These are phyloP conservation scores for Pyrenochaeta sp. DNA, from an alignment of 2,329 filamentous ascomycete genomes.

Conservation along the genomic window DNA sequence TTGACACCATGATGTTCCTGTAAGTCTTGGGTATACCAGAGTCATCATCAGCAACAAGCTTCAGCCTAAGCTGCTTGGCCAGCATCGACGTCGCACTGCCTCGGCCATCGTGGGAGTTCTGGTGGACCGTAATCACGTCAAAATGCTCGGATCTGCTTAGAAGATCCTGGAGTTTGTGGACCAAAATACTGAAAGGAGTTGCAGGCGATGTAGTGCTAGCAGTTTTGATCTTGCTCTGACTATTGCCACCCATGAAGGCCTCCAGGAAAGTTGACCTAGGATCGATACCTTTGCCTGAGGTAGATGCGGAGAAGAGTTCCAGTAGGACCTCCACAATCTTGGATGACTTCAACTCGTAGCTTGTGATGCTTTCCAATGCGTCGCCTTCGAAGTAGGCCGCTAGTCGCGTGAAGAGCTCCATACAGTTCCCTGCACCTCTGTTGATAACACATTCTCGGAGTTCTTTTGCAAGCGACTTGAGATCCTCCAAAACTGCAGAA, in stretches of 20 bases:
- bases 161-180: slow-evolving; percentile 94
- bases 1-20: slow-evolving; percentile 96
- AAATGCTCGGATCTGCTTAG: slow-evolving; percentile 98
- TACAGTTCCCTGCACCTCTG: slow-evolving; percentile 58
- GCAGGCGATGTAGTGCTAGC: slow-evolving; percentile 72
- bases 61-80: slow-evolving; percentile 91
- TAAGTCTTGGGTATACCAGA: slow-evolving; percentile 89
- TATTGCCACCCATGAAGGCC: slow-evolving; percentile 84
- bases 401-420: slow-evolving; percentile 75
- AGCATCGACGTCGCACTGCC: slow-evolving; percentile 95
- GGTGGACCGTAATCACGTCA: slow-evolving; percentile 93
- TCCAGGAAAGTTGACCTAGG: slow-evolving; percentile 87
- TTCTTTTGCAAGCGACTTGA: slow-evolving; percentile 75
- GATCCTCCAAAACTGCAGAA: slow-evolving; percentile 73
- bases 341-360: slow-evolving; percentile 90
- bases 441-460: slow-evolving; percentile 75
- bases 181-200: slow-evolving; percentile 88
- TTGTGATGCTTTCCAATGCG: slow-evolving; percentile 91
- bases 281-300: slow-evolving; percentile 62
- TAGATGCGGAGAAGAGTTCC: slow-evolving; percentile 78
- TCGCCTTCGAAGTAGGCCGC: slow-evolving; percentile 88
- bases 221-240: slow-evolving; percentile 68
- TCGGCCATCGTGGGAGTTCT: slow-evolving; percentile 88
- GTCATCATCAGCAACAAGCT: slow-evolving; percentile 86
- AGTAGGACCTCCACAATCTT: slow-evolving; percentile 86